phyloP scores from a whole-genome alignment of 345 rosid species.

The Hibiscus syriacus region DNA sequence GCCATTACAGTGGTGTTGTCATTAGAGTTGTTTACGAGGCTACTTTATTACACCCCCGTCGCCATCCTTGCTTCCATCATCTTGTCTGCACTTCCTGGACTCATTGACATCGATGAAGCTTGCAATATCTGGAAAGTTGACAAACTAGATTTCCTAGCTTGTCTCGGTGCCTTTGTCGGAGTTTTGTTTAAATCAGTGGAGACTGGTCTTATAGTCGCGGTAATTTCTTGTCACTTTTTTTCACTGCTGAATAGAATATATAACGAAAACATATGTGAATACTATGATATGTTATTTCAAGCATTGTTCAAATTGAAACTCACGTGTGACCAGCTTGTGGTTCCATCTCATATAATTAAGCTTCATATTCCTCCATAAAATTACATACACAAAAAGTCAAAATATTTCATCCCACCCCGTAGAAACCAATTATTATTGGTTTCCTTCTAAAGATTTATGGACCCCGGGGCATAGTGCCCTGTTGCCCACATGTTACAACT shows the following conservation, averaged over 20 bases:
- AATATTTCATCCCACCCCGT: too few species aligned
- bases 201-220: constrained; percentile 73
- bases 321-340: too few species aligned
- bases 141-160: constrained; percentile 69
- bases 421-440: too few species aligned
- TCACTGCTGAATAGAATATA: too few species aligned
- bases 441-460: too few species aligned
- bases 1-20: constrained; percentile 54
- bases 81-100: constrained; percentile 79
- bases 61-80: constrained; percentile 79
- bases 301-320: too few species aligned
- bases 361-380: not conserved
- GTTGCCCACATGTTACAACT: too few species aligned
- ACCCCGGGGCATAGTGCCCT: too few species aligned
- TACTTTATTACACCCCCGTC: constrained; percentile 64
- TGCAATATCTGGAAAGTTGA: constrained; percentile 59
- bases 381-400: not conserved
- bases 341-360: too few species aligned
- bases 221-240: constrained; percentile 27
- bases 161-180: constrained; percentile 57
- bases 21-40: constrained; percentile 47
- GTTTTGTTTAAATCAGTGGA: constrained; percentile 69
- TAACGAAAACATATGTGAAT: too few species aligned
- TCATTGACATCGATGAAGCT: constrained; percentile 55
- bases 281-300: too few species aligned